phyloP scores from a whole-genome alignment of 768 basidiomycete genomes.

The Tephrocybe rancida region DNA sequence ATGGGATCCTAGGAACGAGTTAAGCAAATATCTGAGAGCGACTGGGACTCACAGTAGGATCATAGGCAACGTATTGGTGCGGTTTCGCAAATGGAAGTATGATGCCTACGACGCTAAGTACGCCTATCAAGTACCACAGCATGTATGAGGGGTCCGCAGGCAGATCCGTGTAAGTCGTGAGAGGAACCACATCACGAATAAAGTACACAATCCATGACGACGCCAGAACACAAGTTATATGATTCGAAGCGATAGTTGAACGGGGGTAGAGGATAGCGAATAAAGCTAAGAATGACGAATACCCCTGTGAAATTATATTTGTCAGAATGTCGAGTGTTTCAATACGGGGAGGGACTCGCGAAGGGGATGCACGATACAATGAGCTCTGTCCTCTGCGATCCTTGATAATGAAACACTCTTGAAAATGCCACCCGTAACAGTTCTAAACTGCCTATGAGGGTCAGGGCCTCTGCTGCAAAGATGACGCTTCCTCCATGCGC shows the following conservation, averaged over 20 bases:
- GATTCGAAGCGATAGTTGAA: conserved; percentile 4
- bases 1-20: conserved; percentile 42
- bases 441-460: conserved; percentile 13
- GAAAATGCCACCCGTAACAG: conserved; percentile 14
- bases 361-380: conserved; percentile 8
- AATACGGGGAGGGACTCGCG: conserved; percentile 2
- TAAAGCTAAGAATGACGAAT: conserved; percentile 12
- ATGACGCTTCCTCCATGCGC: conserved; percentile 16
- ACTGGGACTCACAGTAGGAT: conserved; percentile 37
- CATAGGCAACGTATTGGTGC: conserved; percentile 55
- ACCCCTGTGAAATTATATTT: conserved; percentile 6
- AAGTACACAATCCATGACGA: conserved; percentile 37
- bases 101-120: conserved; percentile 45
- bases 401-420: conserved; percentile 1
- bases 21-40: too few species aligned
- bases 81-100: conserved; percentile 58
- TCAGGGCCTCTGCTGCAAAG: conserved; percentile 9
- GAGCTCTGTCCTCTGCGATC: not conserved
- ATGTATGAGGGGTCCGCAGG: conserved; percentile 50
- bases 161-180: conserved; percentile 50
- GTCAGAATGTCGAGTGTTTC: not conserved
- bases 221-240: conserved; percentile 4
- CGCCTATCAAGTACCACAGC: conserved; percentile 52
- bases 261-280: conserved; percentile 9
- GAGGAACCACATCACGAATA: conserved; percentile 59